These are phyloP conservation scores for Tuber calosporum DNA, from an alignment of 495 filamentous ascomycete species.

Conservation along the genomic window DNA sequence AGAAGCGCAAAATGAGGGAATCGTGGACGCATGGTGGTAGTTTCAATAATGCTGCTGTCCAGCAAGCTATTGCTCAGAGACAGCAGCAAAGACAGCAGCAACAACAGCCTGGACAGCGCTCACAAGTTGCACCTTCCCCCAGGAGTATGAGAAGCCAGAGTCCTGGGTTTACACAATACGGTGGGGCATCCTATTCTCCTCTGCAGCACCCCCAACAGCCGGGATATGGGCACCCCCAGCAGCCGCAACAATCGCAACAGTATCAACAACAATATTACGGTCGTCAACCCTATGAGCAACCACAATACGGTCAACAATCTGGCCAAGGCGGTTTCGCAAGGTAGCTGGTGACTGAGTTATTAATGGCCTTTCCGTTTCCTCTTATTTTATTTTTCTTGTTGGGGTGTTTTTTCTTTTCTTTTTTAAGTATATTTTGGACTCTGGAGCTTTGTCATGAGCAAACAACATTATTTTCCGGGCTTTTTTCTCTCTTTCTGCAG, in stretches of 20 bases:
- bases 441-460: neutral
- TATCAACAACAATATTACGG: constrained; percentile 32
- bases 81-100: constrained; percentile 52
- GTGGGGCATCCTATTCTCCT: constrained; percentile 33
- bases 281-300: constrained; percentile 31
- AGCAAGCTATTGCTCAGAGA: constrained; percentile 69
- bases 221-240: constrained; percentile 42
- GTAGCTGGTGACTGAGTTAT: constrained; percentile 15
- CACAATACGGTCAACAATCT: constrained; percentile 29
- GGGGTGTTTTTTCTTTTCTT: constrained; percentile 13
- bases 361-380: neutral
- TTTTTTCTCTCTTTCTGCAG: neutral
- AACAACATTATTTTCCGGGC: neutral
- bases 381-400: constrained; percentile 11
- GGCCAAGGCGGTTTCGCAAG: constrained; percentile 26
- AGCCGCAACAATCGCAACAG: constrained; percentile 42
- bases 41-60: constrained; percentile 55
- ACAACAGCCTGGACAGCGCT: constrained; percentile 45
- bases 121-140: constrained; percentile 20
- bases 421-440: constrained; percentile 20
- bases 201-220: constrained; percentile 39
- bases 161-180: constrained; percentile 17
- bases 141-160: constrained; percentile 11
- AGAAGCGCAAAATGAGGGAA: constrained; percentile 64
- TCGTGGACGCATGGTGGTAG: constrained; percentile 33